Conservation (phyloP, 768 basidiomycete species). For the Suillus decipiens region DNA sequence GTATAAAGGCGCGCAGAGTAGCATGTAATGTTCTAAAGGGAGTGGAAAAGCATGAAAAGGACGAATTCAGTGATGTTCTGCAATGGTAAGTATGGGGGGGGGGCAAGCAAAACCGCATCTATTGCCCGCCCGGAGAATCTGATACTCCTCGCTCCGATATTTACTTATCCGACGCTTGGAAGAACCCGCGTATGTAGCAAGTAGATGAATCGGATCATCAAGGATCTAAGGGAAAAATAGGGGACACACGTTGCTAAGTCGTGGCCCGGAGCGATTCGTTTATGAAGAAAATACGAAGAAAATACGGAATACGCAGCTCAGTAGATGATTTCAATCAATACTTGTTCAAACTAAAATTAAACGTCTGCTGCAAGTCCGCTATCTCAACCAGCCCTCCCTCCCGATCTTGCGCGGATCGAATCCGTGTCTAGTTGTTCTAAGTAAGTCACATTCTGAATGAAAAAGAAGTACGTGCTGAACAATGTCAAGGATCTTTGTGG, state of each 20-base stretch:
- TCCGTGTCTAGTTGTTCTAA: neutral
- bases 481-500: neutral
- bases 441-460: neutral
- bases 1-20: no score
- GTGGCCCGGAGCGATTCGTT: neutral
- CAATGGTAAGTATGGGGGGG: neutral
- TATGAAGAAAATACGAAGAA: neutral
- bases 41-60: neutral
- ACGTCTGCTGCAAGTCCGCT: neutral
- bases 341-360: neutral
- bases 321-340: neutral
- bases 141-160: neutral
- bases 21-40: neutral
- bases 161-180: neutral
- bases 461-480: neutral
- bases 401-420: neutral
- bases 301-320: neutral
- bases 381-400: neutral
- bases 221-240: neutral
- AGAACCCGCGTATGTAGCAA: neutral
- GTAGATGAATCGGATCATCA: neutral
- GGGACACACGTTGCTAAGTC: neutral
- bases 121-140: neutral
- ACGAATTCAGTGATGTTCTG: neutral
- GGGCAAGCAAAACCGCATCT: neutral